Percentiles rank a stretch among this genome's conserved stretches.
Conservation (phyloP, 306 rosid species). For the Cicer pinnatifidum region DNA sequence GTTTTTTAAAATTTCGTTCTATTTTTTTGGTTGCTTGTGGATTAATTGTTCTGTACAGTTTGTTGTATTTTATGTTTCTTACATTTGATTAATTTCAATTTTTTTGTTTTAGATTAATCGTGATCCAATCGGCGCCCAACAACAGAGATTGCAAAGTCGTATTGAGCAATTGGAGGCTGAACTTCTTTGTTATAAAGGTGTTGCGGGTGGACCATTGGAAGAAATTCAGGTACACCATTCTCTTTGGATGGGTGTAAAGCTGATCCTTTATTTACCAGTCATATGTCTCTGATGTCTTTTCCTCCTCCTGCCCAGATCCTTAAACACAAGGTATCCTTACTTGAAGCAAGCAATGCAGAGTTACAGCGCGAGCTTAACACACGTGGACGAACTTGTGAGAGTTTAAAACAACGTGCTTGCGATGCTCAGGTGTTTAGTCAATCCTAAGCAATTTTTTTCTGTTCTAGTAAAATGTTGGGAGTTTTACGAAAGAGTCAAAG, state of each 20-base stretch:
- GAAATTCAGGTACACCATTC: conserved; percentile 74
- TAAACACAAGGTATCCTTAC: conserved; percentile 85
- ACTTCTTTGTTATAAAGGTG: conserved; percentile 77
- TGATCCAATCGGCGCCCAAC: conserved; percentile 82
- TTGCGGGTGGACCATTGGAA: conserved; percentile 71
- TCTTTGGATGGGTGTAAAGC: background rate
- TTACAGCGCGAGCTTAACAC: conserved; percentile 69
- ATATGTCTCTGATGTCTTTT: conserved; percentile 34
- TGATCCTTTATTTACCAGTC: conserved; percentile 28
- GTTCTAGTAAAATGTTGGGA: conserved; percentile 35
- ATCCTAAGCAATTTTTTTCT: conserved; percentile 22
- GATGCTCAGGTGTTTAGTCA: conserved; percentile 49
- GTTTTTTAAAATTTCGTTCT: conserved; percentile 19
- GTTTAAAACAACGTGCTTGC: conserved; percentile 49
- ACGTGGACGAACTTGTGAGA: conserved; percentile 46
- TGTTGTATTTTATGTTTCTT: background rate
- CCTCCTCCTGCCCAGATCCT: conserved; percentile 60
- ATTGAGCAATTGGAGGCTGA: conserved; percentile 91
- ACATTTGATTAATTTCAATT: conserved; percentile 22
- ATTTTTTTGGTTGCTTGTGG: background rate
- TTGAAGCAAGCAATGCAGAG: conserved; percentile 85
- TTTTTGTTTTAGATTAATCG: conserved; percentile 72
- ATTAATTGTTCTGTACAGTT: background rate
- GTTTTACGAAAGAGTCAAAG: background rate
- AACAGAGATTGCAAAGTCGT: conserved; percentile 82